These are phyloP conservation scores for Meyerozyma sp. DNA, from an alignment of 1,139 yeast genomes.

Conservation along the genomic window DNA sequence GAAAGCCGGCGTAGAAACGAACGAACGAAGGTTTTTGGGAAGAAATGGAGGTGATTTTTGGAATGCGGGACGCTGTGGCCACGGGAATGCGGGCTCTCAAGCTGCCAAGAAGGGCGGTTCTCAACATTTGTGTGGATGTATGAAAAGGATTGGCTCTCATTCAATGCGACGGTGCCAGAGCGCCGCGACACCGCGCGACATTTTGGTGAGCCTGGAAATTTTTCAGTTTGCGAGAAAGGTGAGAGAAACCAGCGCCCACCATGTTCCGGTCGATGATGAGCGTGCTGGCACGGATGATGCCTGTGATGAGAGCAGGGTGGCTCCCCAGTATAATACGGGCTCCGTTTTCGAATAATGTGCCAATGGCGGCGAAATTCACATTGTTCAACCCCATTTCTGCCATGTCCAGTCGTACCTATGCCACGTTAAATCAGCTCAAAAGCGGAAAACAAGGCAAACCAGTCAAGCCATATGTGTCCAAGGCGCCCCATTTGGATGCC, in stretches of 20 bases:
- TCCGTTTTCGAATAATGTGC: not conserved
- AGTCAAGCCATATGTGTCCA: slow-evolving; percentile 38
- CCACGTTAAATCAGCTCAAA: slow-evolving; percentile 70
- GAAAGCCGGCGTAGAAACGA: slow-evolving; percentile 57
- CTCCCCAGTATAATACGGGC: slow-evolving; percentile 1
- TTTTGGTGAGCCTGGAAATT: slow-evolving; percentile 2
- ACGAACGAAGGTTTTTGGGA: slow-evolving; percentile 14
- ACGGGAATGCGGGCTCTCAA: slow-evolving; percentile 17
- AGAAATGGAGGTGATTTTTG: slow-evolving; percentile 11
- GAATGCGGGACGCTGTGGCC: slow-evolving; percentile 10
- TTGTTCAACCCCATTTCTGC: not conserved
- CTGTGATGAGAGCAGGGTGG: not conserved
- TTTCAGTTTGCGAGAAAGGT: not conserved
- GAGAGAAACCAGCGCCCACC: too few species aligned
- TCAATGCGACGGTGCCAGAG: not conserved
- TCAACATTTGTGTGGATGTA: not conserved
- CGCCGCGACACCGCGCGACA: not conserved
- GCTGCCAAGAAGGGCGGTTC: slow-evolving; percentile 18
- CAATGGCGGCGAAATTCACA: not conserved
- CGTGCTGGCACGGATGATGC: not conserved
- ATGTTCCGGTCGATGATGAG: not conserved
- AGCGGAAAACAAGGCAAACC: slow-evolving; percentile 60
- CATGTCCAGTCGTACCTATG: slow-evolving; percentile 22
- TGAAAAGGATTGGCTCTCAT: not conserved
- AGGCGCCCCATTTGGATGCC: slow-evolving; percentile 76